Evolutionary conservation across 78 protist genomes (phyloP).

Genomic region (Dictyostelium capitatum): DNA sequence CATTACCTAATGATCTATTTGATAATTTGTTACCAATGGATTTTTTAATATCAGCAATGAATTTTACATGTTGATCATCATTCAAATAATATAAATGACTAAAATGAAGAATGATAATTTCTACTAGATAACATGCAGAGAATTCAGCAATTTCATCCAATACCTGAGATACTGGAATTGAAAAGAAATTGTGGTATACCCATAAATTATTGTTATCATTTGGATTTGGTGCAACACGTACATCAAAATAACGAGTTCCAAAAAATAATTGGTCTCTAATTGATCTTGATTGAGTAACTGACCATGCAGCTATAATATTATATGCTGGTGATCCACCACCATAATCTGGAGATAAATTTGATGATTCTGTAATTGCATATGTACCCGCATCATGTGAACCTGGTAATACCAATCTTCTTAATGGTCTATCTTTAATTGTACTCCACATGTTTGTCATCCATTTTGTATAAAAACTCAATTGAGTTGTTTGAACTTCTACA

Average conservation of each 20-base stretch:
- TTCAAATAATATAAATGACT: neutral
- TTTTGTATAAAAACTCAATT: neutral
- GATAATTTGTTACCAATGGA: neutral
- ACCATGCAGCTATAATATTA: neutral
- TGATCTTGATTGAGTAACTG: neutral
- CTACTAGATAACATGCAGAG: neutral
- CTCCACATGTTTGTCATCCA: neutral
- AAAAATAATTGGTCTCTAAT: neutral
- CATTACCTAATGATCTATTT: neutral
- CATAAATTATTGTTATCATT: neutral
- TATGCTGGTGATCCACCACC: neutral
- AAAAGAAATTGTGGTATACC: neutral
- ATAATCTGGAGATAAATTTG: neutral
- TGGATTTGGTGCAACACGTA: neutral
- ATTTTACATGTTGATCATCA: neutral
- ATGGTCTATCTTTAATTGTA: neutral
- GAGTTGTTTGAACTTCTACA: too few species aligned
- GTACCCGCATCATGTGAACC: neutral
- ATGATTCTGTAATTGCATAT: neutral
- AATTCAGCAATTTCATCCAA: neutral
- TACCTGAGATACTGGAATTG: neutral
- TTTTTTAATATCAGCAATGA: too few species aligned
- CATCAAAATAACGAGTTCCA: neutral
- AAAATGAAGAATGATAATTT: neutral
- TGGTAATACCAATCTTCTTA: neutral